Conservation (phyloP, 441 rosid species). For the Populus tomentosa region DNA sequence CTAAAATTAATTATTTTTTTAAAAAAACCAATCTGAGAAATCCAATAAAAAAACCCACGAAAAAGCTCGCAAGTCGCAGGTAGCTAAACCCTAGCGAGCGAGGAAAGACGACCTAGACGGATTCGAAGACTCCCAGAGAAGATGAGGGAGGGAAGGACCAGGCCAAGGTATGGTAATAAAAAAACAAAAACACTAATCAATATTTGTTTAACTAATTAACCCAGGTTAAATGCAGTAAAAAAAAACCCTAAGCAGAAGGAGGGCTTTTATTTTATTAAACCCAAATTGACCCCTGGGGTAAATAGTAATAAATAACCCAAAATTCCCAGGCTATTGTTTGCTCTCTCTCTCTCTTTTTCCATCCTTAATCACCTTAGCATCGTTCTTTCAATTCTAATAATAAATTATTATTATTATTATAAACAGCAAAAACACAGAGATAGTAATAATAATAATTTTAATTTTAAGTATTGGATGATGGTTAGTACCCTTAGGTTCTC, state of each 20-base stretch:
- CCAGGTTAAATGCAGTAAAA: background rate
- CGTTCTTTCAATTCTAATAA: background rate
- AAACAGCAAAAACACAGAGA: background rate
- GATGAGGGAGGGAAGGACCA: too few species aligned
- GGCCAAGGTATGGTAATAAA: too few species aligned
- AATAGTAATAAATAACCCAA: background rate
- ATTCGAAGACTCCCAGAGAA: too few species aligned
- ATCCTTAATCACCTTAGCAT: background rate
- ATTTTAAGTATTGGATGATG: constrained; percentile 14
- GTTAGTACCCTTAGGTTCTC: constrained; percentile 27
- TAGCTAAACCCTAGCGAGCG: background rate
- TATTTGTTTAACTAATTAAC: too few species aligned
- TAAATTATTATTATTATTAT: too few species aligned
- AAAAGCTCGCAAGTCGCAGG: background rate
- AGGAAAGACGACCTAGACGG: background rate
- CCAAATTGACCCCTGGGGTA: background rate
- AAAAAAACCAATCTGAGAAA: too few species aligned
- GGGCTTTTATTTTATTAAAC: background rate
- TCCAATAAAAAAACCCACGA: background rate
- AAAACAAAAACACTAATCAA: too few species aligned
- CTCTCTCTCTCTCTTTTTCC: background rate
- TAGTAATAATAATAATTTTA: background rate
- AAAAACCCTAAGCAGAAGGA: background rate
- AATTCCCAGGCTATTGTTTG: background rate
- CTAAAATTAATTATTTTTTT: too few species aligned